Conservation (phyloP, 2,329 filamentous ascomycete species). For the Ophiostoma quercus region DNA sequence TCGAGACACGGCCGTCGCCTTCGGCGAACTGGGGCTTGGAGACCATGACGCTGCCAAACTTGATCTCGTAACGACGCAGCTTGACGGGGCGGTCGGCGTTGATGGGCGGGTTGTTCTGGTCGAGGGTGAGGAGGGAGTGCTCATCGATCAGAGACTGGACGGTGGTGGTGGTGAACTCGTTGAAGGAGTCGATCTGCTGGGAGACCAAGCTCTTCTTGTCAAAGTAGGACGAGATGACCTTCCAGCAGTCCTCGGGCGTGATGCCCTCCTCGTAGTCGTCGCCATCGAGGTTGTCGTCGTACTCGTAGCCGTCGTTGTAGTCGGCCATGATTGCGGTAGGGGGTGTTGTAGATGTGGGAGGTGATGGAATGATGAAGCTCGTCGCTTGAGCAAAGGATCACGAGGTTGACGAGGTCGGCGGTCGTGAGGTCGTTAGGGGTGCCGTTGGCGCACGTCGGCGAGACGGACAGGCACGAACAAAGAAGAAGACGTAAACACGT, state of each 20-base stretch:
- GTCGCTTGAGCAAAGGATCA: neutral
- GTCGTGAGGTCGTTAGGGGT: neutral
- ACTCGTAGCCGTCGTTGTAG: constrained; percentile 50
- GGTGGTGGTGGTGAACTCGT: constrained; percentile 90
- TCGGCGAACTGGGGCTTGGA: constrained; percentile 88
- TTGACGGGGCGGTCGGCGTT: constrained; percentile 64
- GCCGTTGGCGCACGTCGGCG: neutral
- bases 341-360: neutral
- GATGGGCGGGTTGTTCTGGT: constrained; percentile 78
- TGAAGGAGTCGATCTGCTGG: constrained; percentile 96
- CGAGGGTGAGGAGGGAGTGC: constrained; percentile 84
- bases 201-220: constrained; percentile 92
- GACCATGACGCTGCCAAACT: constrained; percentile 84
- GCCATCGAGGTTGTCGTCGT: constrained; percentile 46
- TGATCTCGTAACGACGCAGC: constrained; percentile 88
- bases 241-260: constrained; percentile 97
- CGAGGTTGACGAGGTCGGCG: neutral
- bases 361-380: neutral
- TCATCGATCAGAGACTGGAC: constrained; percentile 95
- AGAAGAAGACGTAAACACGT: neutral
- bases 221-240: constrained; percentile 95
- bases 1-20: constrained; percentile 79
- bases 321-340: constrained; percentile 44
- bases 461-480: neutral
- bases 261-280: constrained; percentile 71